Base-by-base conservation (phyloP, 805 yeast genomes). In the Ogataea corticis region DNA sequence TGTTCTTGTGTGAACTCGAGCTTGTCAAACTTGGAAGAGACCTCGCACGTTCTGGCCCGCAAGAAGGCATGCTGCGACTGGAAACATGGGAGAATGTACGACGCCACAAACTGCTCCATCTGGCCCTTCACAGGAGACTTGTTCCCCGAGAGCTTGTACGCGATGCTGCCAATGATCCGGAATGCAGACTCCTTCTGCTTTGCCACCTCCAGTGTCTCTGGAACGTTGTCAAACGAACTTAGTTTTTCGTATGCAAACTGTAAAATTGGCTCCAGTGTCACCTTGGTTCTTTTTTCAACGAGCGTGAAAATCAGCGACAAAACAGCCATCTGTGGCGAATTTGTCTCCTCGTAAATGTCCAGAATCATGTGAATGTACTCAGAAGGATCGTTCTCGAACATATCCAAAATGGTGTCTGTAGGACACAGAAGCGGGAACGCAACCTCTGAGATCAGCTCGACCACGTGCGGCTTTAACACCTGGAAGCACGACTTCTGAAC, bases 311-410 rank as follows among this genome's bases (percentile, higher is more conserved):
- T 68, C 46, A 94, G 75, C 9, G 83, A 78, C 42, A 85, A 70
- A 2, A 96, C 92, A 1, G 96, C 95, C 37, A 79, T 71, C 61
- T 89, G 96, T 6, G 96, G 87, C 1, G 89, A 75, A 48, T 66
- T 71, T 32, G 69, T 58, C 33, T 74, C 81, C 42, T 85, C 94
- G 54, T 84, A 64, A 34, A 80, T 68, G 62, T 83, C 89, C 56
- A 89, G 73, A 35, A 80, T 80, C 54, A 84, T 75, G 65, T 87
- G 91, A 51, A 94, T 86, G 62, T 90, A 94, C 62, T 92, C 97
- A 40, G 80, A 85, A 7, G 98, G 98, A 60, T 92, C 97, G 50
- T 78, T 80, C 50, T 90, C 96, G 67, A 87, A 92, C 17, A 80
- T 66, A 50, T 87, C 96, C 48, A 91, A 69, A 18, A 81, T 80